Evolutionary conservation across 495 filamentous ascomycete species (phyloP).

Genomic region (Penicillium silybi): DNA sequence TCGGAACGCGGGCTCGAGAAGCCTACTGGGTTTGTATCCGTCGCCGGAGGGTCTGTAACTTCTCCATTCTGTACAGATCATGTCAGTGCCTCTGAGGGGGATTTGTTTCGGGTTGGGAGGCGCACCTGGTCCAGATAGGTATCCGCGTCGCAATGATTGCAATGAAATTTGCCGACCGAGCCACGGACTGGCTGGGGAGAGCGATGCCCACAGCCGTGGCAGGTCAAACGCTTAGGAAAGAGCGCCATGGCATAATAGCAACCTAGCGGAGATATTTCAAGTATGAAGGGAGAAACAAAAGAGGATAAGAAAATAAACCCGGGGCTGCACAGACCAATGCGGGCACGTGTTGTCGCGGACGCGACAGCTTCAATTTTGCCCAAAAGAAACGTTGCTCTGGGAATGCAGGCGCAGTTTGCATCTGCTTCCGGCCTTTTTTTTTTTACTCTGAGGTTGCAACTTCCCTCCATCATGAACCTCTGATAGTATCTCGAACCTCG

Average conservation of each 20-base stretch:
- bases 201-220: conserved; percentile 72
- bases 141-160: conserved; percentile 69
- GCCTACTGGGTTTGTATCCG: conserved; percentile 37
- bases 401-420: neutral
- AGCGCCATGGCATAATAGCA: conserved; percentile 43
- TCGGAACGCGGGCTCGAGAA: conserved; percentile 31
- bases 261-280: conserved; percentile 4
- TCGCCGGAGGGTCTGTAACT: conserved; percentile 79
- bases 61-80: conserved; percentile 60
- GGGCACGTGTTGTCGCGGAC: conserved; percentile 18
- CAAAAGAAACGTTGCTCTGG: neutral
- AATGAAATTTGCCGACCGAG: conserved; percentile 58
- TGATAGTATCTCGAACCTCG: neutral
- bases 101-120: conserved; percentile 10
- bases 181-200: conserved; percentile 52
- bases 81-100: neutral
- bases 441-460: neutral
- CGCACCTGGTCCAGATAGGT: conserved; percentile 72
- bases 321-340: conserved; percentile 33
- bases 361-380: conserved; percentile 13
- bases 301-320: conserved; percentile 26
- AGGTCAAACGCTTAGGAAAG: conserved; percentile 52
- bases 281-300: neutral
- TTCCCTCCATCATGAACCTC: neutral
- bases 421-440: neutral